These are phyloP conservation scores for Blastocystis sp. DNA, from an alignment of 352 stramenopile genomes.

Conservation along the genomic window DNA sequence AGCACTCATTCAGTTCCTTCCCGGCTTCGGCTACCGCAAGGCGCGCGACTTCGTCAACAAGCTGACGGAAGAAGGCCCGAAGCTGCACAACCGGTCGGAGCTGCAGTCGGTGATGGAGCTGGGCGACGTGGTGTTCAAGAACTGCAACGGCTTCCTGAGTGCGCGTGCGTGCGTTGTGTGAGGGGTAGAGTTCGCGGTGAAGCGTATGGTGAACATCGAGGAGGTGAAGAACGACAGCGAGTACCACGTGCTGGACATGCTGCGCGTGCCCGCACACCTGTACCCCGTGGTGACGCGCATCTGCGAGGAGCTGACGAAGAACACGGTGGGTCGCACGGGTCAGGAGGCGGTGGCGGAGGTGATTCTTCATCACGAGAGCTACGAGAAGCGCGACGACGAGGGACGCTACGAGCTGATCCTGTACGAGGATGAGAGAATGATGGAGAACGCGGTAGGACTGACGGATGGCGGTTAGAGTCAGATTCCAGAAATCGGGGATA, in stretches of 20 bases:
- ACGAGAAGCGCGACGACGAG: neutral
- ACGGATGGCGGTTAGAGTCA: neutral
- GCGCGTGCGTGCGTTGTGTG: neutral
- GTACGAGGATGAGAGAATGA: neutral
- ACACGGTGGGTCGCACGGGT: neutral
- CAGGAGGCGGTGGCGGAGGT: constrained; percentile 59
- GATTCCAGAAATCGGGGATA: constrained; percentile 4
- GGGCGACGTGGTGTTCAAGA: constrained; percentile 53
- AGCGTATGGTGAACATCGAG: constrained; percentile 33
- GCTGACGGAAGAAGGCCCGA: neutral
- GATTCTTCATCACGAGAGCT: constrained; percentile 13
- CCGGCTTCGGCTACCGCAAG: constrained; percentile 43
- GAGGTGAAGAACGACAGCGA: neutral
- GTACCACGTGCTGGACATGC: constrained; percentile 67
- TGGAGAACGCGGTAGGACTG: constrained; percentile 30
- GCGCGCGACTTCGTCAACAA: constrained; percentile 1
- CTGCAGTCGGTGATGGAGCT: neutral
- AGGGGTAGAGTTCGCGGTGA: constrained; percentile 50
- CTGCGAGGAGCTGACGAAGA: constrained; percentile 11
- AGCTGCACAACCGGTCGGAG: constrained; percentile 17
- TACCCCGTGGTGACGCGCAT: neutral
- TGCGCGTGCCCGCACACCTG: constrained; percentile 14
- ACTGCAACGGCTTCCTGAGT: constrained; percentile 67
- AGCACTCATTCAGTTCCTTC: constrained; percentile 25
- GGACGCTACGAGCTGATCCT: neutral